These are phyloP conservation scores for Solanum phureja DNA, from an alignment of 257 asterid species.

Conservation along the genomic window DNA sequence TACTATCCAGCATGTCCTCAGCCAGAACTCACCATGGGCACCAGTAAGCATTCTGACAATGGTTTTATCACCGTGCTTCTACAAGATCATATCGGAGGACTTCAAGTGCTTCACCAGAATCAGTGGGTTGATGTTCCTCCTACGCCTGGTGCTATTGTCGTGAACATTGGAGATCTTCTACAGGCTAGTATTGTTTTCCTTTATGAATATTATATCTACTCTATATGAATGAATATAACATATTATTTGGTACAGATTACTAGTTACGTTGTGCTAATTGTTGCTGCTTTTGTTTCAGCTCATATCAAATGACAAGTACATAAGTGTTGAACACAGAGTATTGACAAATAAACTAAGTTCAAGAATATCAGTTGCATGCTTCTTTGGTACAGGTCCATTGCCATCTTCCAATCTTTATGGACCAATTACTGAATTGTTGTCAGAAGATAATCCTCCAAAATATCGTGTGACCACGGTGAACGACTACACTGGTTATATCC, in stretches of 20 bases:
- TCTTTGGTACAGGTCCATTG: constrained; percentile 28
- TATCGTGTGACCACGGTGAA: constrained; percentile 43
- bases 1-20: constrained; percentile 66
- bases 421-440: constrained; percentile 44
- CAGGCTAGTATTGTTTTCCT: constrained; percentile 28
- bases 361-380: constrained; percentile 55
- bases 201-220: too few relatives aligned
- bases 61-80: constrained; percentile 47
- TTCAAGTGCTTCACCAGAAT: constrained; percentile 30
- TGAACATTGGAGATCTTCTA: constrained; percentile 56
- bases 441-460: constrained; percentile 43
- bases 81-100: constrained; percentile 59
- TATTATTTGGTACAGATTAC: too few relatives aligned
- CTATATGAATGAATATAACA: too few relatives aligned
- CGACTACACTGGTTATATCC: constrained; percentile 21
- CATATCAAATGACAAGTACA: constrained; percentile 48
- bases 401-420: constrained; percentile 30
- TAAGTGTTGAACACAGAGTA: constrained; percentile 46
- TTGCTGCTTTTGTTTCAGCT: constrained; percentile 21
- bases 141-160: constrained; percentile 34
- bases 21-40: constrained; percentile 53
- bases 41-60: constrained; percentile 39
- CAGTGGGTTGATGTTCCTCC: constrained; percentile 54
- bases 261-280: constrained; percentile 7
- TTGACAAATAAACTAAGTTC: constrained; percentile 30